These are phyloP conservation scores for Phytophthora rubi DNA, from an alignment of 352 stramenopile genomes.

Conservation along the genomic window DNA sequence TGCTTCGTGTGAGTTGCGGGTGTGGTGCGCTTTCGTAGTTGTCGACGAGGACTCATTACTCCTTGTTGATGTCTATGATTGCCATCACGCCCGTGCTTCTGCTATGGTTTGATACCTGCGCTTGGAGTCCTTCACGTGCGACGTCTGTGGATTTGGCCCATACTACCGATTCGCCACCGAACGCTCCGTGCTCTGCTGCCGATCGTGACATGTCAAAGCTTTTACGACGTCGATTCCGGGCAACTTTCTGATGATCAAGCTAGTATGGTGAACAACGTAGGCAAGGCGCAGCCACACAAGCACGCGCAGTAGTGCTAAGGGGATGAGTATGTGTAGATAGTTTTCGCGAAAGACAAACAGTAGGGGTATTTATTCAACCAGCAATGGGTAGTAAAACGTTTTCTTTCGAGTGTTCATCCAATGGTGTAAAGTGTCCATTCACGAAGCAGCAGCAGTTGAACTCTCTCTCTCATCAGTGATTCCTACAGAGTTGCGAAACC, in stretches of 20 bases:
- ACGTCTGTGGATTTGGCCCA: constrained; percentile 2
- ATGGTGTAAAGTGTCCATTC: neutral
- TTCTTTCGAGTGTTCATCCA: neutral
- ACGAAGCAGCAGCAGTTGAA: neutral
- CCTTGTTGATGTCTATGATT: constrained; percentile 18
- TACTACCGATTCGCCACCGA: neutral
- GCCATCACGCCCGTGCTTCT: constrained; percentile 16
- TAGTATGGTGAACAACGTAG: too few species aligned
- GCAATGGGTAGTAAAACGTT: neutral
- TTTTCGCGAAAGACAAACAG: constrained; percentile 16
- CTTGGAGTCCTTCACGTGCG: constrained; percentile 6
- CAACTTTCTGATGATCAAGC: constrained; percentile 7
- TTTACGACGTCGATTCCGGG: constrained; percentile 5
- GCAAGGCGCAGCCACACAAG: too few species aligned
- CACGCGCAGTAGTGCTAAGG: constrained; percentile 1
- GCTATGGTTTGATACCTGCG: constrained; percentile 14
- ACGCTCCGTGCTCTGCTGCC: neutral
- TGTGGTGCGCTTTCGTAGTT: constrained; percentile 7
- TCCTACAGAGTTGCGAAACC: neutral
- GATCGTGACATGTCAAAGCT: constrained; percentile 1
- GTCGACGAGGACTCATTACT: constrained; percentile 42
- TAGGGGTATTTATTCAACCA: constrained; percentile 46
- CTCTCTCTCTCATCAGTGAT: neutral
- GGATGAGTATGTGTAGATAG: constrained; percentile 38
- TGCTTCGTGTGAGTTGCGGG: constrained; percentile 23